Base-by-base conservation (phyloP, 1,284 basidiomycete genomes). In the Taiwanofungus camphoratus region DNA sequence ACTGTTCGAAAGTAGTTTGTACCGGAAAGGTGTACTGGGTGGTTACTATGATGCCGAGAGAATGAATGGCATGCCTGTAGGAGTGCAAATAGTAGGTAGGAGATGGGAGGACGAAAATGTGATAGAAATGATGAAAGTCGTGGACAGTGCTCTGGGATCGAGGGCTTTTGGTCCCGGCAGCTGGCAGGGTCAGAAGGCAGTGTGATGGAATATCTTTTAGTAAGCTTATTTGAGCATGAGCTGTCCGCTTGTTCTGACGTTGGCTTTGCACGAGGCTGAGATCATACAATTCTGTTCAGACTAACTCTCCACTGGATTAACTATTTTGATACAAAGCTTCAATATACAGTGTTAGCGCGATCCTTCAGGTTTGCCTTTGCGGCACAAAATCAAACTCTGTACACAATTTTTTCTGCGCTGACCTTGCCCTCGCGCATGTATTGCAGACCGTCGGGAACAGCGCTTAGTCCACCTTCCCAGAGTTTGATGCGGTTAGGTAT, bases 31-130 rank as follows among this genome's bases (percentile, higher is more conserved):
- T 5, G n/a, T n/a, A n/a, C n/a, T n/a, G n/a, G n/a, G n/a, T n/a
- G 66, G 70, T 20, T 32, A 34, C 24, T 96, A 95, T 55, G 71
- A 93, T 55, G 77, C 85, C 1, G 65, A 73, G 16, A 71, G 69
- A 56, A 88, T 87, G 79, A 66, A 76, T 16, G 91, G 90, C 0
- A 72, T 96, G 60, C 91, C 92, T 0, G 76, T 95, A 0, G 85
- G 79, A 1, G 74, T 96, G 33, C 92, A 96, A 64, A 59, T 94
- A 16, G 82, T 87, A 0, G 87, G 87, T 0, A 76, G 70, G 55
- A 75, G 71, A 49, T 91, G 81, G 76, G 84, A 92, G 55, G 92
- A 95, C 40, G 92, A 94, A 68, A 89, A 88, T 61, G 80, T 92
- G 2, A 57, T 95, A 36, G 78, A 67, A 18, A 76, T 92, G 65